phyloP scores from a whole-genome alignment of 2,329 filamentous ascomycete species.

The Exophiala alcalophila region DNA sequence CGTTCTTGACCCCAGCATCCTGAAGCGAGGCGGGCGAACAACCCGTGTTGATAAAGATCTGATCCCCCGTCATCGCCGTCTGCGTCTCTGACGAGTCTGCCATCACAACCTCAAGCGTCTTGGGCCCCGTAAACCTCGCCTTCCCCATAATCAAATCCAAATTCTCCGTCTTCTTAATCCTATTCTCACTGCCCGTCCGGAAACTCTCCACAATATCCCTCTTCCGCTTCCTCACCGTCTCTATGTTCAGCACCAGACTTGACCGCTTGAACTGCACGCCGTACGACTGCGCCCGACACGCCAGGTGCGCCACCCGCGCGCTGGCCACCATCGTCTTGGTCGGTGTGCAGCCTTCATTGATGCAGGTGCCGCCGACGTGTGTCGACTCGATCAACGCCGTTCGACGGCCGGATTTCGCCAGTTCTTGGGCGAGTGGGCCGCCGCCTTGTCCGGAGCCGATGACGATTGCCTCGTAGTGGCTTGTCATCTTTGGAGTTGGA shows the following conservation, averaged over 20 bases:
- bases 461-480: constrained; percentile 44
- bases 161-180: constrained; percentile 40
- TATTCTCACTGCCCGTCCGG: constrained; percentile 47
- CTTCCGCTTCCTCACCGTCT: constrained; percentile 51
- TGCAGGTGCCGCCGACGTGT: constrained; percentile 52
- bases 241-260: constrained; percentile 46
- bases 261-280: constrained; percentile 41
- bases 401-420: constrained; percentile 45
- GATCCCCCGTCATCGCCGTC: constrained; percentile 36
- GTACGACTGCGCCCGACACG: constrained; percentile 44
- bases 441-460: constrained; percentile 55
- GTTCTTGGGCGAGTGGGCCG: constrained; percentile 49
- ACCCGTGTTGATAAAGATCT: constrained; percentile 31
- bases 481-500: too few relatives aligned
- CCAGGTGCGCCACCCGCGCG: constrained; percentile 49
- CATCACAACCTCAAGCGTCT: constrained; percentile 38
- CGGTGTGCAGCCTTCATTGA: constrained; percentile 57
- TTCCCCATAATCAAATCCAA: constrained; percentile 46
- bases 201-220: constrained; percentile 53
- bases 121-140: constrained; percentile 45
- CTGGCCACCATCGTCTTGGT: constrained; percentile 58
- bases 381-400: constrained; percentile 50
- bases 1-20: constrained; percentile 24
- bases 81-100: constrained; percentile 25
- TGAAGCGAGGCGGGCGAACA: constrained; percentile 26